Percentiles rank a stretch among this genome's conserved stretches.
phyloP scores from a whole-genome alignment of 805 yeast species.

The Wickerhamia fluorescens region DNA sequence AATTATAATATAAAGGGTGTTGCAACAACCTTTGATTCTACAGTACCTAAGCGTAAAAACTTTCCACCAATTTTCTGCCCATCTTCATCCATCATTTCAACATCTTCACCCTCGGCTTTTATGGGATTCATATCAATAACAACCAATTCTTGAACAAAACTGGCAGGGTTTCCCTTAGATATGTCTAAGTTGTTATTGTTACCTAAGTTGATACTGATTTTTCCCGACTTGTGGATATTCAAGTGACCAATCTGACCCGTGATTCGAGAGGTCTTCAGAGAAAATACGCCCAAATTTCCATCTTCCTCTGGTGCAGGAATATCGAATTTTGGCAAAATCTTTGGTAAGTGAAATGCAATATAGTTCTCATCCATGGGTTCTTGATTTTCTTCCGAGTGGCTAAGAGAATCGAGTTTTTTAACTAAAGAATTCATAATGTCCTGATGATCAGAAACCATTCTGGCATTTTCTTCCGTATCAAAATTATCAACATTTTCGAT shows the following conservation, averaged over 20 bases:
- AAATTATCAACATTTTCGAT: too few species aligned
- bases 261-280: slow-evolving; percentile 2
- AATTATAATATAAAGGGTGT: too few species aligned
- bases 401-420: slow-evolving; percentile 13
- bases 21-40: slow-evolving; percentile 50
- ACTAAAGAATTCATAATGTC: slow-evolving; percentile 21
- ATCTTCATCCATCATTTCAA: slow-evolving; percentile 19
- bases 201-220: slow-evolving; percentile 67
- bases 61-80: slow-evolving; percentile 19
- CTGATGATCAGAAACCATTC: slow-evolving; percentile 24
- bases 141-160: slow-evolving; percentile 69
- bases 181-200: slow-evolving; percentile 57
- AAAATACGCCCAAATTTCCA: not conserved
- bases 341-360: slow-evolving; percentile 45
- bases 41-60: slow-evolving; percentile 43
- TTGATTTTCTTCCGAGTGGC: slow-evolving; percentile 10
- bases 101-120: slow-evolving; percentile 18
- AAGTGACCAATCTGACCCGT: slow-evolving; percentile 66
- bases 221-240: slow-evolving; percentile 80
- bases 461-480: slow-evolving; percentile 27
- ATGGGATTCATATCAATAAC: slow-evolving; percentile 41
- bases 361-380: too few species aligned
- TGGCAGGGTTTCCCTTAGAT: slow-evolving; percentile 60
- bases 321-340: slow-evolving; percentile 34
- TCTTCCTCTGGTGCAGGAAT: slow-evolving; percentile 1